These are phyloP conservation scores for Fusarium proliferatum DNA, from an alignment of 2,329 filamentous ascomycete species.

Conservation along the genomic window DNA sequence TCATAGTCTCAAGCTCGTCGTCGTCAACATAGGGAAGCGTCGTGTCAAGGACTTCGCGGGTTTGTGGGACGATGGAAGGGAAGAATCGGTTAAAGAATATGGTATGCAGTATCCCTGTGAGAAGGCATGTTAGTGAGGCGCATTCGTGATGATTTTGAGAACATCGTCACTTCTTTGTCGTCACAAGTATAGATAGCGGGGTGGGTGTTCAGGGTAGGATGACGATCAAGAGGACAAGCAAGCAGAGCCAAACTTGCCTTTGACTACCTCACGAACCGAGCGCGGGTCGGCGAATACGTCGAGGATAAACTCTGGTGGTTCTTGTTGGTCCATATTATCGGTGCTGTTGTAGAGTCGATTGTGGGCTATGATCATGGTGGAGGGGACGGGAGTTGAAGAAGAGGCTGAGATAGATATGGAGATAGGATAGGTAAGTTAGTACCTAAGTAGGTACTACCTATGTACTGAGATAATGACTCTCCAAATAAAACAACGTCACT, in stretches of 20 bases:
- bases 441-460: neutral
- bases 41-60: constrained; percentile 89
- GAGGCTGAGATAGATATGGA: constrained; percentile 2
- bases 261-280: constrained; percentile 91
- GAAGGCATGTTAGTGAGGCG: neutral
- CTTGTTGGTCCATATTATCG: constrained; percentile 59
- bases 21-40: constrained; percentile 91
- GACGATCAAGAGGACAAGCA: constrained; percentile 21
- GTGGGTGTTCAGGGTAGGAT: constrained; percentile 39
- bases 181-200: constrained; percentile 29
- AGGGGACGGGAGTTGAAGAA: constrained; percentile 1
- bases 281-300: constrained; percentile 93
- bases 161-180: neutral
- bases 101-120: constrained; percentile 86
- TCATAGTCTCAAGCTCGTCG: constrained; percentile 90
- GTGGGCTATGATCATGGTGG: constrained; percentile 41
- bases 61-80: constrained; percentile 82
- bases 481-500: constrained; percentile 23
- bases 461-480: constrained; percentile 1
- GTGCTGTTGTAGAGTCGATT: constrained; percentile 34
- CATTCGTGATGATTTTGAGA: neutral
- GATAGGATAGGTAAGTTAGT: neutral
- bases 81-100: constrained; percentile 99
- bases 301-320: constrained; percentile 87
- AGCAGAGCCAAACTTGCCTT: constrained; percentile 68